Conservation (phyloP, 2,329 filamentous ascomycete species). For the Pseudogymnoascus sp. region DNA sequence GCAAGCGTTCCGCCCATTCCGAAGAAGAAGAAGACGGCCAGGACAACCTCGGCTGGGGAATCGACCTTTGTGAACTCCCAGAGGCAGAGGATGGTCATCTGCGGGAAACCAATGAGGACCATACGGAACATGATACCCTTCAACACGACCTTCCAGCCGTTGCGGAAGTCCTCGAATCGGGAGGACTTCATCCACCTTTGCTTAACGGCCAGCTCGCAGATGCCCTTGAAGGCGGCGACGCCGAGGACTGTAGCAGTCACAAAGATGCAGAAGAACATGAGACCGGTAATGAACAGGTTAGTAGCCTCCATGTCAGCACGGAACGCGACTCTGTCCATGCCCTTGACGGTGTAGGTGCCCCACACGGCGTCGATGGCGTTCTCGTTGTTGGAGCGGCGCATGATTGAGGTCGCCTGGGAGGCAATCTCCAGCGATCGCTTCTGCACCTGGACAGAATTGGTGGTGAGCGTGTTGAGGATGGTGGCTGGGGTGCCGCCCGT, state of each 20-base stretch:
- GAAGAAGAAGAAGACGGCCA: conserved; percentile 84
- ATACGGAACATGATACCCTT: conserved; percentile 92
- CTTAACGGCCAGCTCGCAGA: conserved; percentile 70
- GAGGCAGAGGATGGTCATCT: conserved; percentile 82
- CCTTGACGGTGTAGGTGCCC: conserved; percentile 60
- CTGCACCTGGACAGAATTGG: conserved; percentile 70
- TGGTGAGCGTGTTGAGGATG: conserved; percentile 66
- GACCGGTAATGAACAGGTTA: conserved; percentile 88
- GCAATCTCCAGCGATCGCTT: conserved; percentile 41
- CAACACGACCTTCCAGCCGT: conserved; percentile 85
- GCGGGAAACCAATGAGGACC: conserved; percentile 83
- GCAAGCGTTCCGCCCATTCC: conserved; percentile 69
- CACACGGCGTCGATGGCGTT: conserved; percentile 47
- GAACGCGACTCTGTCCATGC: conserved; percentile 87
- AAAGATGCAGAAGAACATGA: conserved; percentile 84
- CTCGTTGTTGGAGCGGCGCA: conserved; percentile 44
- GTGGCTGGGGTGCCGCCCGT: conserved; percentile 81
- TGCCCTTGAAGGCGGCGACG: conserved; percentile 72
- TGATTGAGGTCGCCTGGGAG: conserved; percentile 28
- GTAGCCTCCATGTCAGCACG: conserved; percentile 76
- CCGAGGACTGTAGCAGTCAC: conserved; percentile 66
- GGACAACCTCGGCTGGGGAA: conserved; percentile 76
- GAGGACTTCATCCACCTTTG: conserved; percentile 73
- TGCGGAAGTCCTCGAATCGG: conserved; percentile 88
- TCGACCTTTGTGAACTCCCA: conserved; percentile 89